Base-by-base conservation (phyloP, 2,329 filamentous ascomycete species). In the Apiospora pterosperma region DNA sequence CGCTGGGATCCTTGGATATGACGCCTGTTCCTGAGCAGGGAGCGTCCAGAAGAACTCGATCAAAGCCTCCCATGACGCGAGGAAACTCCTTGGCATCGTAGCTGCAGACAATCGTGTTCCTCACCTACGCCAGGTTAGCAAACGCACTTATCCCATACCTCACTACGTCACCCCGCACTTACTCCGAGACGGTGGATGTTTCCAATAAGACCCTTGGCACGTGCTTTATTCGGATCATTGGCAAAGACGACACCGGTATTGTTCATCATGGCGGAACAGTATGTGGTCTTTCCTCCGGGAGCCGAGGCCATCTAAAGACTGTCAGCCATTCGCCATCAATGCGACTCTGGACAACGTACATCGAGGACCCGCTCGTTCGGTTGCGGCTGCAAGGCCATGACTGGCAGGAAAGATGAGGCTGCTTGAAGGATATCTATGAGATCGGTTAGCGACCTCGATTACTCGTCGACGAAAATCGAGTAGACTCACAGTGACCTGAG, bases 221-320 rank as follows among this genome's bases (percentile, higher is more conserved):
- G 92, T 66, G 89, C 83, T 79, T 97, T 97, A 84, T 91, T 97
- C 71, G 92, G 89, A 87, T 99, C 96, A 83, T 99, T 99, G 76
- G 96, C 95, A 74, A 99, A 93, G 69, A 99, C 90, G 70, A 91
- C 91, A 64, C 96, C 96, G 0, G 95, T 98, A 80, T 99, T 99
- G 80, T 93, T 94, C 93, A 97, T 97, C 75, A 98, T 81, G 0
- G 95, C 95, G n/a, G 95, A 92, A 77, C 97, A 91, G 78, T 97
- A 93, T 7, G 95, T 97, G 11, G 93, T 97, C 80, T 63, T 63
- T 55, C 95, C 95, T 81, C 95, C 95, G 66, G 95, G 95, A 67
- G 95, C 95, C 70, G 96, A 91, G 62, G 96, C 93, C 94, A 98
- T 88, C 60, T 62, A 48, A 39, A 5, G 6, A 41, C 8, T 31